These are phyloP conservation scores for Globisporangium polare DNA, from an alignment of 352 stramenopile species.

Conservation along the genomic window DNA sequence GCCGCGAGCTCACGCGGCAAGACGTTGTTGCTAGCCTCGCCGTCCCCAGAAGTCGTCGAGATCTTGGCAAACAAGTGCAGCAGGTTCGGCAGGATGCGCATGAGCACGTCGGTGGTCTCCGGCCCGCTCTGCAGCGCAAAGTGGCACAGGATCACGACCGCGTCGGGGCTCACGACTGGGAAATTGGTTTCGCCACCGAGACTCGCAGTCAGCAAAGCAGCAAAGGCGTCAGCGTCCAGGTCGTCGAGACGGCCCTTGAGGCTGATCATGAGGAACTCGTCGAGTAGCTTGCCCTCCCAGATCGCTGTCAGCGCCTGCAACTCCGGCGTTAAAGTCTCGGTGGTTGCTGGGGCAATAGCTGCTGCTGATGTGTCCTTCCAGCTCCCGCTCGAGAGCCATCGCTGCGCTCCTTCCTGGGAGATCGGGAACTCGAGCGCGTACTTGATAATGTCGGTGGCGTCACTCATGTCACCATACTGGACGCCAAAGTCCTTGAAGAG, in stretches of 20 bases:
- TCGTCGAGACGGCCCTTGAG: constrained; percentile 72
- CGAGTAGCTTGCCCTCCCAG: constrained; percentile 70
- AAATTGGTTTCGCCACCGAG: constrained; percentile 37
- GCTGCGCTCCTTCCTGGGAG: constrained; percentile 25
- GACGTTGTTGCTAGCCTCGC: background rate
- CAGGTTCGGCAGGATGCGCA: constrained; percentile 59
- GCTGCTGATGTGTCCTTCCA: constrained; percentile 28
- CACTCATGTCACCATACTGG: constrained; percentile 60
- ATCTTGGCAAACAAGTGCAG: constrained; percentile 57
- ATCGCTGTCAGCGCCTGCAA: constrained; percentile 41
- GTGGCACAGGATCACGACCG: constrained; percentile 68
- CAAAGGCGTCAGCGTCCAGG: constrained; percentile 45
- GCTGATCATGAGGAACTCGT: constrained; percentile 80
- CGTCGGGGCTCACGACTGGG: constrained; percentile 63
- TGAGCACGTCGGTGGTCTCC: constrained; percentile 37
- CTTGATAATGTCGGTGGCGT: constrained; percentile 53
- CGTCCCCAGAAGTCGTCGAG: background rate
- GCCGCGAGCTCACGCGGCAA: constrained; percentile 47
- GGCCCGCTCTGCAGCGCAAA: constrained; percentile 44
- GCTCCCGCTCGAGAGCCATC: constrained; percentile 58
- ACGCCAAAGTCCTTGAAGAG: constrained; percentile 66
- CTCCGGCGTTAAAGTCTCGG: background rate
- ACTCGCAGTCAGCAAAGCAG: constrained; percentile 42
- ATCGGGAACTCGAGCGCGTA: constrained; percentile 57
- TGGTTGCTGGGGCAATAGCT: background rate